Evolutionary conservation across 257 asterid genomes (phyloP), one percentile per base, ranked within the genome.

Genomic region (Mentha longifolia): DNA sequence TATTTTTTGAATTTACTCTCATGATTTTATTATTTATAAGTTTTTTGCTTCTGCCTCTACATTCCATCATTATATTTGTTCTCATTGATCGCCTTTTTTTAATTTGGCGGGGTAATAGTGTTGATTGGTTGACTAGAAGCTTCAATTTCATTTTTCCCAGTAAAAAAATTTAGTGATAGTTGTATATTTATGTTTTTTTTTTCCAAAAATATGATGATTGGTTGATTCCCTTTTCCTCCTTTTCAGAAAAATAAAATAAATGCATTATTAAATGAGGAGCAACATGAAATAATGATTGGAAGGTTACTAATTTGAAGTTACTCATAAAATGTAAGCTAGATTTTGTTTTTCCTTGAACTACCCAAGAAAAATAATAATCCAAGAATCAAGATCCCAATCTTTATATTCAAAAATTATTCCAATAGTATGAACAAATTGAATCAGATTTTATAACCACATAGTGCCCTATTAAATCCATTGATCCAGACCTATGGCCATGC

Each of bases 91-190:
- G 37, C 63, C 30, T 16, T 17, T 16, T n/a, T 51, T 50, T 49
- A 50, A 58, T 49, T 64, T 42, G 51, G 9, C 64, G 42, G 19
- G 56, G 63, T 51, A 70, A 25, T 70, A 45, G 43, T 51, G n/a
- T 61, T 70, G 65, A 46, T 81, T 74, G 67, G 72, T 74, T 79
- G 71, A 70, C 76, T 72, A 45, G 20, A 30, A 63, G n/a, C 65
- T 73, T 49, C 41, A 17, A 61, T 45, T 66, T 43, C 6, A 39
- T 47, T 49, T 28, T 57, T 51, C 15, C 17, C 58, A 47, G 61
- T 47, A 20, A 31, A 39, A 31, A 20, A 65, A 50, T 9, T 20
- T 52, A 67, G 47, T 65, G 30, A 45, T 67, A 39, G 25, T 72
- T 65, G 1, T 50, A 31, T 51, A 28, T 62, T 42, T 13, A 3